A percentile compares a stretch with the other conserved stretches of the same genome.
phyloP scores from a whole-genome alignment of 306 rosid species.

The Oemleria cerasiformis region DNA sequence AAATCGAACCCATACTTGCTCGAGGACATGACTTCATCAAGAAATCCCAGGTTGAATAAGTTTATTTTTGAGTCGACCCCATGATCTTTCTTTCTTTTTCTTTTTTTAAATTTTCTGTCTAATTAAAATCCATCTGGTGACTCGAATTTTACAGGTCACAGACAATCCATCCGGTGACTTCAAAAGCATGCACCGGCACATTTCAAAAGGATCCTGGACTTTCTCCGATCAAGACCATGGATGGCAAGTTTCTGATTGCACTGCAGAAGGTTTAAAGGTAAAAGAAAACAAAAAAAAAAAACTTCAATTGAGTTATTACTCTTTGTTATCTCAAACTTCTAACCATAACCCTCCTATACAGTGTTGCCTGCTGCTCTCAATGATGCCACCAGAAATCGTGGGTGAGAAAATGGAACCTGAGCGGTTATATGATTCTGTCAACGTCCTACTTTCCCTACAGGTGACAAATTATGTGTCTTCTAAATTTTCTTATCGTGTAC shows the following conservation, averaged over 20 bases:
- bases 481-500: not conserved
- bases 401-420: slow-evolving; percentile 61
- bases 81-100: too few relatives aligned
- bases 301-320: not conserved
- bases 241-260: slow-evolving; percentile 78
- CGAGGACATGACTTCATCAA: slow-evolving; percentile 63
- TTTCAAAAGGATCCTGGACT: slow-evolving; percentile 76
- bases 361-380: slow-evolving; percentile 68
- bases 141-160: slow-evolving; percentile 32
- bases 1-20: slow-evolving; percentile 45
- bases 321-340: not conserved
- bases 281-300: not conserved
- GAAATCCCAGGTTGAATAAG: slow-evolving; percentile 50
- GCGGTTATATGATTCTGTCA: slow-evolving; percentile 48
- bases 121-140: not conserved
- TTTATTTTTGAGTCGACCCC: too few relatives aligned
- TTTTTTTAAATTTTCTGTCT: too few relatives aligned
- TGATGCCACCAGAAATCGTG: slow-evolving; percentile 51
- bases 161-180: slow-evolving; percentile 68
- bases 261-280: slow-evolving; percentile 78
- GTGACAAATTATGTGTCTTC: slow-evolving; percentile 25
- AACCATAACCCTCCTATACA: slow-evolving; percentile 3
- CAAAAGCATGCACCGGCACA: slow-evolving; percentile 60
- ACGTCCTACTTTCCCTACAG: slow-evolving; percentile 58
- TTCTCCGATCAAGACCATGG: slow-evolving; percentile 79